phyloP scores from a whole-genome alignment of 495 filamentous ascomycete genomes.

The Podospora pseudocomata region DNA sequence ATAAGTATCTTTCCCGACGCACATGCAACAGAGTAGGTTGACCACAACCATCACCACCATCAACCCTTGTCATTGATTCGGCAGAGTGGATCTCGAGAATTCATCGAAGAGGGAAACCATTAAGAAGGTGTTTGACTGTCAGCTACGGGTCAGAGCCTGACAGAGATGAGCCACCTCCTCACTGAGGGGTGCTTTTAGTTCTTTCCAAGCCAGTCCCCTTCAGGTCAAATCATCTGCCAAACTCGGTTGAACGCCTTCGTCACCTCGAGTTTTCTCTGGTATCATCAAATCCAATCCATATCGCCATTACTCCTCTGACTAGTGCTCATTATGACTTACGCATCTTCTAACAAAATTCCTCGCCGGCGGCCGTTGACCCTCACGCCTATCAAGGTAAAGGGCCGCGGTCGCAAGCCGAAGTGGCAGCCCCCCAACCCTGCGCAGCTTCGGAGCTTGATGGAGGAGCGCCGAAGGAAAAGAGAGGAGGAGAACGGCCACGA shows the following conservation, averaged over 20 bases:
- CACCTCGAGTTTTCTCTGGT: neutral
- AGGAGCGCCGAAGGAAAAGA: constrained; percentile 6
- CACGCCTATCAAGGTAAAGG: constrained; percentile 28
- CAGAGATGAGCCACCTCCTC: neutral
- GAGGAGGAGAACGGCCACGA: constrained; percentile 2
- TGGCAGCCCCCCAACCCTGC: constrained; percentile 23
- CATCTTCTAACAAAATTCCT: neutral
- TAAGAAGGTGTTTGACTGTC: neutral
- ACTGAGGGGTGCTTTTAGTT: neutral
- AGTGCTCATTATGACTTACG: neutral
- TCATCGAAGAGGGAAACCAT: neutral
- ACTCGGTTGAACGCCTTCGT: neutral
- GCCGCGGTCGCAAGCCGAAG: constrained; percentile 18
- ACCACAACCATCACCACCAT: too few species aligned
- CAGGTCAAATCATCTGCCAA: neutral
- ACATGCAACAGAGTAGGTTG: too few species aligned
- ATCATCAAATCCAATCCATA: neutral
- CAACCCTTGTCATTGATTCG: neutral
- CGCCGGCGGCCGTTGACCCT: constrained; percentile 13
- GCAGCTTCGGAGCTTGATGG: neutral
- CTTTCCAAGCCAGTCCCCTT: neutral
- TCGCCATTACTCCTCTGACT: neutral
- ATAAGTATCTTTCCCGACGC: too few species aligned
- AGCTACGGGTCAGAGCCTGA: neutral
- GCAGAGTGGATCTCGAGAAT: neutral